Conservation (phyloP, 2,329 filamentous ascomycete genomes). For the Cercospora sp. region DNA sequence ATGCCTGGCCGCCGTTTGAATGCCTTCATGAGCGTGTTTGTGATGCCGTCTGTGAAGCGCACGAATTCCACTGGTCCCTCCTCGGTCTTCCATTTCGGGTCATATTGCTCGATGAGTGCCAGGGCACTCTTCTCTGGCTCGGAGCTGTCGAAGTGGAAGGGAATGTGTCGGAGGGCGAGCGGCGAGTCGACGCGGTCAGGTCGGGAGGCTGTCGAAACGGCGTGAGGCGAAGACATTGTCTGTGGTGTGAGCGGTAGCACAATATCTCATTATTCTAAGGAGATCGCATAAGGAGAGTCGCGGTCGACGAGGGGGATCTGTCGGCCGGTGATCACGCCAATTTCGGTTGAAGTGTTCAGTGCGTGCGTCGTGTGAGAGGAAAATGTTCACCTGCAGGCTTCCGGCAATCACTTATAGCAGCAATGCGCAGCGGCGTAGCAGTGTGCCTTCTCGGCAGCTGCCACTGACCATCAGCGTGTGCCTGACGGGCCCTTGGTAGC, state of each 20-base stretch:
- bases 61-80: constrained; percentile 78
- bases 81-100: constrained; percentile 76
- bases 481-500: background rate
- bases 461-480: background rate
- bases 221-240: constrained; percentile 26
- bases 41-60: constrained; percentile 96
- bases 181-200: constrained; percentile 36
- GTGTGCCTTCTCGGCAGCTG: background rate
- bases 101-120: constrained; percentile 73
- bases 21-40: constrained; percentile 86
- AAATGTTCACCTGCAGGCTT: background rate
- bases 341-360: background rate
- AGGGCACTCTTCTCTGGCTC: constrained; percentile 78
- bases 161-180: constrained; percentile 56
- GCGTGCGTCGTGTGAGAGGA: background rate
- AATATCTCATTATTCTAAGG: constrained; percentile 21
- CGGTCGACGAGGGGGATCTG: constrained; percentile 15
- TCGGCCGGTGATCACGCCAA: constrained; percentile 5
- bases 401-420: constrained; percentile 3
- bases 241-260: constrained; percentile 20
- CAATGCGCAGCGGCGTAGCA: background rate
- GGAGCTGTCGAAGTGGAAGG: constrained; percentile 73
- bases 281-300: constrained; percentile 10
- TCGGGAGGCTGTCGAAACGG: constrained; percentile 28
- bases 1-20: constrained; percentile 67